These are phyloP conservation scores for Heliocybe sulcata DNA, from an alignment of 1,284 basidiomycete genomes.

Conservation along the genomic window DNA sequence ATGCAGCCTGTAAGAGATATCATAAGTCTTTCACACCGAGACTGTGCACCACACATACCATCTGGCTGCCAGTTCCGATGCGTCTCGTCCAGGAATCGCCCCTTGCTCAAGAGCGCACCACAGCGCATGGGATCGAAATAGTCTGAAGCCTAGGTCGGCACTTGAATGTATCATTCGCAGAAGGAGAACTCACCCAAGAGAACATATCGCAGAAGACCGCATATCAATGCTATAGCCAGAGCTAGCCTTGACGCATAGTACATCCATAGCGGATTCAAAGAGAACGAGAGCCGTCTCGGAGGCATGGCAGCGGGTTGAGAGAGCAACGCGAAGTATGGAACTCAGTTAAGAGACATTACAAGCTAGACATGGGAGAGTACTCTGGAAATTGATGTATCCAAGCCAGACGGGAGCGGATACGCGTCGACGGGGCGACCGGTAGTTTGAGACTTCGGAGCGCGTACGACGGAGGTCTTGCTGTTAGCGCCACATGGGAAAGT, in stretches of 20 bases:
- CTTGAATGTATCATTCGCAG: background rate
- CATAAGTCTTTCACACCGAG: background rate
- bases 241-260: constrained; percentile 39
- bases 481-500: background rate
- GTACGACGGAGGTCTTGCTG: background rate
- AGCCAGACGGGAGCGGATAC: no score
- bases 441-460: background rate
- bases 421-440: no score
- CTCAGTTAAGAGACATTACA: background rate
- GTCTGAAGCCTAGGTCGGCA: constrained; percentile 34
- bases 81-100: constrained; percentile 71
- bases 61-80: constrained; percentile 81
- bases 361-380: background rate
- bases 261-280: constrained; percentile 46
- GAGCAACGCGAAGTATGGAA: background rate
- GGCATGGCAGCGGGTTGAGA: constrained; percentile 5
- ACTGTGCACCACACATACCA: constrained; percentile 35
- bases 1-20: constrained; percentile 54
- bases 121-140: constrained; percentile 69
- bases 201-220: constrained; percentile 38
- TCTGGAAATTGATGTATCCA: background rate
- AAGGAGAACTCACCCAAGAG: constrained; percentile 37
- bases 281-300: constrained; percentile 19
- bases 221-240: constrained; percentile 27
- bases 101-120: constrained; percentile 57